Base-by-base conservation (phyloP, 1,284 basidiomycete genomes). In the Neotropicomus parvogracilis region DNA sequence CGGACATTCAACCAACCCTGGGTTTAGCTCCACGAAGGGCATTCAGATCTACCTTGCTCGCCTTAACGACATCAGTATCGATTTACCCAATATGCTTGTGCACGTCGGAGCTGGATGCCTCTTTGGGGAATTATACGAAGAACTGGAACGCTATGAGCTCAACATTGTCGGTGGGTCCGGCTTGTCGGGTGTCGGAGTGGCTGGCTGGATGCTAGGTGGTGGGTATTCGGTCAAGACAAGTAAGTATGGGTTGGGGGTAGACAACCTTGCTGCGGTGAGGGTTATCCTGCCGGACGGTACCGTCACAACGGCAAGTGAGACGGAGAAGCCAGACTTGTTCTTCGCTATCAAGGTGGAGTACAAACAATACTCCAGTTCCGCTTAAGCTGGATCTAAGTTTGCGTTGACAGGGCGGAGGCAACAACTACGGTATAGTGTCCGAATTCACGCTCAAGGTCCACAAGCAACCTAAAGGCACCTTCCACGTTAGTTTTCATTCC, bases 31-130 rank as follows among this genome's bases (percentile, higher is more conserved):
- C 1, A 78, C 77, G 3, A 54, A 62, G 0, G 78, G 79, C 16
- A 70, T 81, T 10, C 78, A 79, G 29, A 78, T 81, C 54, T 63
- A 70, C 8, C 70, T 81, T 67, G 56, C 56, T 43, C 67, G 70
- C 4, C 74, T 81, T 59, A 68, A 65, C 36, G 56, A 71, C 14
- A 67, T 77, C 19, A 55, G 39, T 0, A 19, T 59, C 39, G 38
- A 38, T 14, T 4, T 51, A 3, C 45, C 49, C 0, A 50, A 61
- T 0, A 53, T 63, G 34, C 68, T 69, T 6, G 74, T 71, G 11
- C 68, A 67, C 6, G 59, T 79, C 10, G 79, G 80, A 4, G 58
- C 75, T 0, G 78, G 79, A 12, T 63, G 72, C 31, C 63, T 72
- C 24, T 80, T 78, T 72, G 75, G 74, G 40, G 67, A 75, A 19